Evolutionary conservation across 768 basidiomycete genomes (phyloP), one percentile per base, ranked within the genome.

Genomic region (Flagelloscypha sp.): DNA sequence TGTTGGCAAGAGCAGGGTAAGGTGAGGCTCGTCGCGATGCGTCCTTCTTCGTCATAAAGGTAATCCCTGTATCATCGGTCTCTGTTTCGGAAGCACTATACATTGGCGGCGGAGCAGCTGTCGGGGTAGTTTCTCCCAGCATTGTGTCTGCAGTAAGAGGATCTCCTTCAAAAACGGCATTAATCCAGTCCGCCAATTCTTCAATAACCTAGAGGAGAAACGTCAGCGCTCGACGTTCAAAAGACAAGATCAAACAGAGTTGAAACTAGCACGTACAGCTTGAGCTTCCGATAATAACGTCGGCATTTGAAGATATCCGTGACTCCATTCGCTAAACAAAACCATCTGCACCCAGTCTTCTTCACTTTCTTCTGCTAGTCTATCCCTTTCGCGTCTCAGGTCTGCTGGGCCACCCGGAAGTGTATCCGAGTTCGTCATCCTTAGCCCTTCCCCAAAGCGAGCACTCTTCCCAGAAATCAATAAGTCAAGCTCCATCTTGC

Each of bases 271-370:
- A 49, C 68, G 47, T 49, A 70, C 72, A 38, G 71, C 74, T 50
- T 69, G 74, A 11, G 85, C 88, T 48, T 93, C 90, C 27, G 59
- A 63, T 76, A 99, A 85, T 47, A 97, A 57, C 16, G 74, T 63
- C 24, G 83, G 72, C 94, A 99, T 99, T 64, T 95, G 94, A 48
- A 94, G 70, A 62, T 90, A 97, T 24, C 90, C 94, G 57, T 95
- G 92, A 48, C 87, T 89, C 95, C 93, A 97, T 31, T 93, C 93
- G 20, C 86, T 84, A 57, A 94, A 88, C 38, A 97, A 72, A 44
- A 86, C 79, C 68, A 90, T 80, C 55, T 85, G 83, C 15, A 95
- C 89, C 92, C 92, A 93, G 54, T 95, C 92, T 43, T 86, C 80
- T 41, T 97, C 95, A 33, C 68, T 76, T 60, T 95, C 84, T 16